A percentile compares a stretch with the other conserved stretches of the same genome.
These are phyloP conservation scores for Suillus paluster DNA, from an alignment of 768 basidiomycete species.

Conservation along the genomic window DNA sequence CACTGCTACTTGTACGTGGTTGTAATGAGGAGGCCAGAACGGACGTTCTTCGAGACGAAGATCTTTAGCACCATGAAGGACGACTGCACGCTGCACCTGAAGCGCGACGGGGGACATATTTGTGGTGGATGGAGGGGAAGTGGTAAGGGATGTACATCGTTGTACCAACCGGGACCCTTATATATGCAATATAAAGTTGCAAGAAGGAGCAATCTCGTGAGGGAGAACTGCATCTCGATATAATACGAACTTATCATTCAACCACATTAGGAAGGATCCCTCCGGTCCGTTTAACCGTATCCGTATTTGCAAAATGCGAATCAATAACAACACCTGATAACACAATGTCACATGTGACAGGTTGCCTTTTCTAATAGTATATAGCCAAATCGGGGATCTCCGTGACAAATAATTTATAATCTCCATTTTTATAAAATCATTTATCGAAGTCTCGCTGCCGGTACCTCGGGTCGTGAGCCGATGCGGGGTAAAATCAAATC, in stretches of 20 bases:
- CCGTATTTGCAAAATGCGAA: conserved; percentile 20
- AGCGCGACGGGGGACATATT: conserved; percentile 53
- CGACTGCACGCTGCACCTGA: conserved; percentile 67
- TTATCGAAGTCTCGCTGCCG: conserved; percentile 12
- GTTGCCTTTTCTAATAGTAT: background rate
- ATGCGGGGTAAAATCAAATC: conserved; percentile 33
- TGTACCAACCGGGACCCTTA: conserved; percentile 13
- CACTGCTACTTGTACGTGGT: conserved; percentile 81
- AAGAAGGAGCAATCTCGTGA: conserved; percentile 39
- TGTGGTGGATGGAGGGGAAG: conserved; percentile 23
- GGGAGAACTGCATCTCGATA: conserved; percentile 28
- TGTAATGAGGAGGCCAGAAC: conserved; percentile 69
- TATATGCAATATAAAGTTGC: conserved; percentile 36
- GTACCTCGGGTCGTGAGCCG: conserved; percentile 33
- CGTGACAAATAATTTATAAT: background rate
- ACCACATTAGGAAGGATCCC: conserved; percentile 23
- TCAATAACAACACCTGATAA: conserved; percentile 17
- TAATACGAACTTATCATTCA: conserved; percentile 25
- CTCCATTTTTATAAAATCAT: conserved; percentile 2
- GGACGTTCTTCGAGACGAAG: conserved; percentile 78
- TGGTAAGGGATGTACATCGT: conserved; percentile 28
- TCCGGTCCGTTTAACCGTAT: conserved; percentile 40
- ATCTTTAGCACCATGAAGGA: conserved; percentile 85
- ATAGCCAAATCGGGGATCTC: conserved; percentile 22
- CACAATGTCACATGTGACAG: conserved; percentile 6